A percentile compares a stretch with the other conserved stretches of the same genome.
These are phyloP conservation scores for Magnaporthiopsis poae DNA, from an alignment of 2,329 filamentous ascomycete species.

Conservation along the genomic window DNA sequence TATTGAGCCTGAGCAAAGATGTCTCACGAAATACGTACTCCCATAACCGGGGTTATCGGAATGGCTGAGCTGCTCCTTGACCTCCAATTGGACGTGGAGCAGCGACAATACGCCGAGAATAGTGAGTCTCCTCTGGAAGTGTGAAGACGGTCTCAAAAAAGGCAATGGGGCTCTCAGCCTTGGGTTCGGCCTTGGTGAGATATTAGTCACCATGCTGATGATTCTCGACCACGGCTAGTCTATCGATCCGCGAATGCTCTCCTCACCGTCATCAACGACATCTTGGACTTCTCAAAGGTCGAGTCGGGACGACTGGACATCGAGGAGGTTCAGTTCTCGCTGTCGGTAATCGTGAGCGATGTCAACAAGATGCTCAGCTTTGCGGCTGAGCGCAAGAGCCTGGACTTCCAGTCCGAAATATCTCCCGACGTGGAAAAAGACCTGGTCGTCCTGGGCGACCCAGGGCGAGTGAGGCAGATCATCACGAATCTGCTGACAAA, in stretches of 20 bases:
- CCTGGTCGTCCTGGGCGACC: constrained; percentile 76
- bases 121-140: constrained; percentile 21
- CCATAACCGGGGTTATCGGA: constrained; percentile 70
- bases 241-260: constrained; percentile 71
- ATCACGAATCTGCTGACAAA: constrained; percentile 71
- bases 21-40: constrained; percentile 71
- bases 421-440: constrained; percentile 53
- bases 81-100: constrained; percentile 57
- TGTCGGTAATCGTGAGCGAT: constrained; percentile 64
- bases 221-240: constrained; percentile 22
- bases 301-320: constrained; percentile 69
- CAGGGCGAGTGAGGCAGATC: constrained; percentile 73
- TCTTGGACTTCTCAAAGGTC: constrained; percentile 80
- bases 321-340: constrained; percentile 70
- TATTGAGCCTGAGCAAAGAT: constrained; percentile 33
- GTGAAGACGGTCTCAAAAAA: background rate
- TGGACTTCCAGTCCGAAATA: constrained; percentile 60
- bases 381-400: constrained; percentile 67
- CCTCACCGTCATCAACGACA: constrained; percentile 82
- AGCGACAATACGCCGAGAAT: constrained; percentile 65
- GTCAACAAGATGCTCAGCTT: constrained; percentile 83
- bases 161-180: background rate
- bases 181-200: background rate
- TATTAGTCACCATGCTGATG: background rate
- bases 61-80: constrained; percentile 68